Conservation (phyloP, 2,329 filamentous ascomycete species). For the Trichothecium roseum region DNA sequence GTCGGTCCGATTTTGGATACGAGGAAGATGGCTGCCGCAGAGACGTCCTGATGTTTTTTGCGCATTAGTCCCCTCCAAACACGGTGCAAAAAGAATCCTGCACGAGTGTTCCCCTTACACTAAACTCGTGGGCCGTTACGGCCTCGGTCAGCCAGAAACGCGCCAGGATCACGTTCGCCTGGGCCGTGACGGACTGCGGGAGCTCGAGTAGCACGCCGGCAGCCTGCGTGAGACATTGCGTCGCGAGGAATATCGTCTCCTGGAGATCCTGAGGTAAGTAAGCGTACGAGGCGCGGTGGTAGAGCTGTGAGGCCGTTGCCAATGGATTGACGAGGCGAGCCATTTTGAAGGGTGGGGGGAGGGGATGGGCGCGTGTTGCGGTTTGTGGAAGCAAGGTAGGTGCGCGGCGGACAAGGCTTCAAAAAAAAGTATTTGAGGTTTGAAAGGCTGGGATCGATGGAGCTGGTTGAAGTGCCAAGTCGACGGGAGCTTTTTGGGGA, state of each 20-base stretch:
- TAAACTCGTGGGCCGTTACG: conserved; percentile 48
- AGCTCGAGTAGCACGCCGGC: conserved; percentile 73
- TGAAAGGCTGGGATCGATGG: neutral
- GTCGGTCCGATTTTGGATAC: conserved; percentile 71
- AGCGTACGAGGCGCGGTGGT: conserved; percentile 42
- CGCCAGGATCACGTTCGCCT: conserved; percentile 72
- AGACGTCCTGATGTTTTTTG: conserved; percentile 78
- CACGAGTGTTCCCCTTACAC: too few relatives aligned
- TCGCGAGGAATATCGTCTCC: conserved; percentile 60
- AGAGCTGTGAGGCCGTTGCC: conserved; percentile 61
- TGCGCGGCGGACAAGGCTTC: neutral
- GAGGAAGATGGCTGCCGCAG: conserved; percentile 72
- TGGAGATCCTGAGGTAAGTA: conserved; percentile 58
- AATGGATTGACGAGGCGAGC: conserved; percentile 60
- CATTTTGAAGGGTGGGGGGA: conserved; percentile 35
- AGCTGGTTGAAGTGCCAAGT: too few relatives aligned
- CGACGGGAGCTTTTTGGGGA: too few relatives aligned
- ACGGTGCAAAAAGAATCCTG: too few relatives aligned
- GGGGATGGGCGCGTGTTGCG: too few relatives aligned
- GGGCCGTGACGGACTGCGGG: conserved; percentile 76
- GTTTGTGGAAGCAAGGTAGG: neutral
- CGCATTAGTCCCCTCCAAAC: too few relatives aligned
- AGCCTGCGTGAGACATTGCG: conserved; percentile 64
- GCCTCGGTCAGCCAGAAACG: conserved; percentile 64
- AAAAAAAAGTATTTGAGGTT: neutral